Percentiles rank a stretch among this genome's conserved stretches.
Conservation (phyloP, 2,329 filamentous ascomycete genomes). For the Penicillium sp. region DNA sequence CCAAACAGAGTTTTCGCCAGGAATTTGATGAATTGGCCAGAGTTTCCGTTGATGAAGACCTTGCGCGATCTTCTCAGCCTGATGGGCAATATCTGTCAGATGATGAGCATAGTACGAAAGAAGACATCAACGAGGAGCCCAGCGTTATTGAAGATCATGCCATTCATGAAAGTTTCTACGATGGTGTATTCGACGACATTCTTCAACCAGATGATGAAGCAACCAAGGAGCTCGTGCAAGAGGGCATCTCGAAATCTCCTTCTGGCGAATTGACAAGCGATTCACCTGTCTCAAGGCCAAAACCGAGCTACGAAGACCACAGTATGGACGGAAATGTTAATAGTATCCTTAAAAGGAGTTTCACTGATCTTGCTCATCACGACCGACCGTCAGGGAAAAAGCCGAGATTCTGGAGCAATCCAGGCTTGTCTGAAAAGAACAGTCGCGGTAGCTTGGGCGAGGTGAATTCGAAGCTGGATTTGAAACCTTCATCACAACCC, state of each 20-base stretch:
- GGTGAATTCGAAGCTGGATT: conserved; percentile 3
- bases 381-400: conserved; percentile 5
- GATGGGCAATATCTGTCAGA: conserved; percentile 44
- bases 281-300: not conserved
- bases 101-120: conserved; percentile 37
- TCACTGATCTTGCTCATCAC: not conserved
- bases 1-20: conserved; percentile 14
- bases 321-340: not conserved
- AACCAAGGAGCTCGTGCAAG: not conserved
- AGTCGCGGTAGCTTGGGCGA: not conserved
- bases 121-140: conserved; percentile 16
- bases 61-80: conserved; percentile 50
- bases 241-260: not conserved
- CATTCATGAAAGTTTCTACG: conserved; percentile 24
- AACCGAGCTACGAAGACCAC: not conserved
- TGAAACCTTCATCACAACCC: conserved; percentile 17
- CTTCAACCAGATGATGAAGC: conserved; percentile 3
- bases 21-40: conserved; percentile 18
- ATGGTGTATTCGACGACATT: conserved; percentile 20
- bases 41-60: conserved; percentile 64
- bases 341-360: not conserved
- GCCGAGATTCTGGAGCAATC: conserved; percentile 13
- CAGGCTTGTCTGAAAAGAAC: not conserved
- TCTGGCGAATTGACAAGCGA: not conserved
- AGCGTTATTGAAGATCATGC: conserved; percentile 10